Evolutionary conservation across 163 green algal genomes (phyloP), one percentile per base, ranked within the genome.

Genomic region (Trebouxiophyceae sp.): DNA sequence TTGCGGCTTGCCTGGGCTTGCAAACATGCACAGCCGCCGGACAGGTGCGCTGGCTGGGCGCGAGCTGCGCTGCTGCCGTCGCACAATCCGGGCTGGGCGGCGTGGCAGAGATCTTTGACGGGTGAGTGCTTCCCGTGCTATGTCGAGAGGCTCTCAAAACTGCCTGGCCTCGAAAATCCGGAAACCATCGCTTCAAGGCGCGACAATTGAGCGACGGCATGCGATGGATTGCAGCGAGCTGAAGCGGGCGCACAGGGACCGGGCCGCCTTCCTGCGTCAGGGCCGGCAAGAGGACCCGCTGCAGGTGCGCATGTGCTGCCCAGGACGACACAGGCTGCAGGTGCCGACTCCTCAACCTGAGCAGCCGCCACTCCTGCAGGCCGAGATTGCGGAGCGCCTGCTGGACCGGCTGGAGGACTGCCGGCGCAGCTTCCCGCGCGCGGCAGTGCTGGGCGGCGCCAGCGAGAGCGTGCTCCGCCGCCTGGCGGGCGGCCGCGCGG

Each of bases 321-420:
- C 54, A 20, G 19, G 4, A 27, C 46, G 57, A n/a, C 12, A 50
- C 39, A 50, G 39, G 19, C 19, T 12, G 12, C 39, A 50, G 19
- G 12, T 16, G 19, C 39, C 39, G 19, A 50, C 39, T n/a, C 12
- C 39, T 50, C 39, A 50, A 50, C 19, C 39, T 50, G 39, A n/a
- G n/a, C n/a, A n/a, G n/a, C n/a, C n/a, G n/a, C n/a, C n/a, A n/a
- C n/a, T n/a, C n/a, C n/a, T 72, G 26, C 66, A 79, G 75, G 63
- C 70, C 2, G 74, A 79, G 29, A 79, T 95, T 1, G 76, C 76
- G 2, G 74, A 86, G 27, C 58, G 81, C 8, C 60, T 95, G 61
- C 60, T 95, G 22, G 87, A 95, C 59, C 72, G 87, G 0, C 65
- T 95, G 33, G 79, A 89, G 58, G 87, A 95, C 75, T 92, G 84